Percentiles rank a stretch among this genome's conserved stretches.
Conservation (phyloP, 495 filamentous ascomycete species). For the Lasiosphaeria ovina region DNA sequence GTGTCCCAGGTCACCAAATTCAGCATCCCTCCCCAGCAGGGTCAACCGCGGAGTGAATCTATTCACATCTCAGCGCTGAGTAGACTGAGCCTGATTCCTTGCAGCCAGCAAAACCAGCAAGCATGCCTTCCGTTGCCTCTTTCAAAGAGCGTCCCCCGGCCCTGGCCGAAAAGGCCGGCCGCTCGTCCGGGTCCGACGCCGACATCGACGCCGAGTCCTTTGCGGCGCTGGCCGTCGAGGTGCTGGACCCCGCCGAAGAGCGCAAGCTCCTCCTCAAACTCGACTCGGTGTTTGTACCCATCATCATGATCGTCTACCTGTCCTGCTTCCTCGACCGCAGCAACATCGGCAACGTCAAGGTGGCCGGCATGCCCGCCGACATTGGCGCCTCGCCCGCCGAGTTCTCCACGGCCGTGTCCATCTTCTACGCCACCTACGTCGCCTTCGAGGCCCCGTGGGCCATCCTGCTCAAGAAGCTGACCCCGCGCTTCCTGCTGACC, state of each 20-base stretch:
- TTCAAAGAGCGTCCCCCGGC: background rate
- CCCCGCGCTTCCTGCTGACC: slow-evolving; percentile 57
- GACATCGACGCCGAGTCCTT: slow-evolving; percentile 9
- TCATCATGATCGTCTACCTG: slow-evolving; percentile 54
- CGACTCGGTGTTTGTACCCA: slow-evolving; percentile 49
- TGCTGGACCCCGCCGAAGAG: slow-evolving; percentile 53
- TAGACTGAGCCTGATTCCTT: too few species aligned
- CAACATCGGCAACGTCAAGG: slow-evolving; percentile 48
- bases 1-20: too few species aligned
- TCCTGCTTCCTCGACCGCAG: slow-evolving; percentile 60
- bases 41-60: too few species aligned
- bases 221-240: slow-evolving; percentile 1
- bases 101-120: too few species aligned
- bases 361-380: slow-evolving; percentile 44
- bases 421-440: slow-evolving; percentile 84
- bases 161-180: background rate
- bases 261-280: slow-evolving; percentile 50
- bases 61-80: too few species aligned
- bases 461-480: slow-evolving; percentile 67
- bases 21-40: too few species aligned
- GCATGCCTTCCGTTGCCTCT: background rate
- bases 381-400: slow-evolving; percentile 53
- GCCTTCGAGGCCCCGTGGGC: slow-evolving; percentile 77
- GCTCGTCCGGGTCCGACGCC: background rate
- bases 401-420: slow-evolving; percentile 64